Conservation (phyloP, 768 basidiomycete species). For the Boletus tylopilopsis region DNA sequence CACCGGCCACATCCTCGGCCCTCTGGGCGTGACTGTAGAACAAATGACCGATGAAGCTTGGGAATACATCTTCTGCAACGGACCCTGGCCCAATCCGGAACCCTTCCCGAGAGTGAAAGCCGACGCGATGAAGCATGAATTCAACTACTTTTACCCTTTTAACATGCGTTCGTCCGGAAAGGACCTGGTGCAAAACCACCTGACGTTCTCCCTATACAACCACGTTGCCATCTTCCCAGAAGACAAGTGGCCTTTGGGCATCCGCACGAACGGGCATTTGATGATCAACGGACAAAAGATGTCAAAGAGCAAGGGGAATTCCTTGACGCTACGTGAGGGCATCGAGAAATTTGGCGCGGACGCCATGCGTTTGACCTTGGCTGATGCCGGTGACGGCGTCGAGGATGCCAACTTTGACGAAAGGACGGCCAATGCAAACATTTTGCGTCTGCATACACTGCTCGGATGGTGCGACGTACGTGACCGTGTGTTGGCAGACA, state of each 20-base stretch:
- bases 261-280: constrained; percentile 95
- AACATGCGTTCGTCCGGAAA: constrained; percentile 98
- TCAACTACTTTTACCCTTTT: constrained; percentile 96
- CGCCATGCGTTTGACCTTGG: constrained; percentile 85
- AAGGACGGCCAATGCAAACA: constrained; percentile 95
- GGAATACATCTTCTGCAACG: constrained; percentile 87
- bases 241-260: constrained; percentile 85
- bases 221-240: constrained; percentile 91
- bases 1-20: constrained; percentile 75
- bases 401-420: constrained; percentile 99
- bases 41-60: constrained; percentile 98
- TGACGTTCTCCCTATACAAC: constrained; percentile 92
- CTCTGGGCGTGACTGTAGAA: constrained; percentile 79
- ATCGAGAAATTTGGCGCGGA: constrained; percentile 97
- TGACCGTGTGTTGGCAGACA: background rate
- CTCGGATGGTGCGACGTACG: constrained; percentile 90
- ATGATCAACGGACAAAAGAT: constrained; percentile 99
- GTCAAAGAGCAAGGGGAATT: constrained; percentile 97
- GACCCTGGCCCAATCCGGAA: constrained; percentile 66
- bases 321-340: constrained; percentile 82
- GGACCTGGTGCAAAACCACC: constrained; percentile 91
- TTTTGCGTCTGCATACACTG: constrained; percentile 87
- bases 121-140: constrained; percentile 84
- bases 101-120: constrained; percentile 73
- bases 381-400: constrained; percentile 95